Evolutionary conservation across 2,329 filamentous ascomycete species (phyloP).

Genomic region (Pestalotiopsis sp.): DNA sequence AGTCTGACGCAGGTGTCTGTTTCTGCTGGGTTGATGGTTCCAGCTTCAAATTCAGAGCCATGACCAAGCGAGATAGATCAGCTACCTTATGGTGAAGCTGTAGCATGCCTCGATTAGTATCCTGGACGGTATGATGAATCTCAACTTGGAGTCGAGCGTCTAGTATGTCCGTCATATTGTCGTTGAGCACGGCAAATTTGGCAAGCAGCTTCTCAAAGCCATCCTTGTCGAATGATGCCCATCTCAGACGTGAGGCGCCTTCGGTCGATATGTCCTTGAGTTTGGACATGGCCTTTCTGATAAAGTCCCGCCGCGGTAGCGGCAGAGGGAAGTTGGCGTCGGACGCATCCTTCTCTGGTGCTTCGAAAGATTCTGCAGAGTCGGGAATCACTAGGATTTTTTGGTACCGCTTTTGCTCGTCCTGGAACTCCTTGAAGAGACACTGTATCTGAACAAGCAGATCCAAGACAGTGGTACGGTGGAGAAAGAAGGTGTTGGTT

Average conservation of each 20-base stretch:
- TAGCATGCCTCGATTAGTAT: constrained; percentile 49
- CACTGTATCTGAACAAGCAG: constrained; percentile 49
- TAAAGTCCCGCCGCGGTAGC: constrained; percentile 41
- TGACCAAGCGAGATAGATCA: constrained; percentile 47
- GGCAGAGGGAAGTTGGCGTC: constrained; percentile 47
- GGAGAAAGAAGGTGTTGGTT: constrained; percentile 50
- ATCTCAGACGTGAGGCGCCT: constrained; percentile 36
- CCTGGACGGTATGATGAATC: constrained; percentile 49
- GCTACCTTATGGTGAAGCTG: constrained; percentile 49
- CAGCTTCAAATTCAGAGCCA: constrained; percentile 47
- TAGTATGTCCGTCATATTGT: constrained; percentile 50
- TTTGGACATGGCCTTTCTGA: constrained; percentile 44
- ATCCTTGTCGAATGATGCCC: constrained; percentile 49
- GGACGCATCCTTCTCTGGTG: constrained; percentile 47
- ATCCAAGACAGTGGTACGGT: constrained; percentile 52
- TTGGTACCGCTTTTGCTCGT: constrained; percentile 41
- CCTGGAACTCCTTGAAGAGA: constrained; percentile 48
- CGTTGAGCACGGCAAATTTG: constrained; percentile 47
- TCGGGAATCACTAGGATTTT: constrained; percentile 38
- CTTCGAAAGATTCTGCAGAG: constrained; percentile 34
- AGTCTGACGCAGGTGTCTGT: constrained; percentile 33
- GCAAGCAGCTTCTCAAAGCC: constrained; percentile 47
- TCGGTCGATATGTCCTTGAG: constrained; percentile 40
- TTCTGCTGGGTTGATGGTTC: constrained; percentile 28
- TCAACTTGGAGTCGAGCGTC: constrained; percentile 49